Base-by-base conservation (phyloP, 2,329 filamentous ascomycete species). In the Phaeosphaeriaceae sp. region DNA sequence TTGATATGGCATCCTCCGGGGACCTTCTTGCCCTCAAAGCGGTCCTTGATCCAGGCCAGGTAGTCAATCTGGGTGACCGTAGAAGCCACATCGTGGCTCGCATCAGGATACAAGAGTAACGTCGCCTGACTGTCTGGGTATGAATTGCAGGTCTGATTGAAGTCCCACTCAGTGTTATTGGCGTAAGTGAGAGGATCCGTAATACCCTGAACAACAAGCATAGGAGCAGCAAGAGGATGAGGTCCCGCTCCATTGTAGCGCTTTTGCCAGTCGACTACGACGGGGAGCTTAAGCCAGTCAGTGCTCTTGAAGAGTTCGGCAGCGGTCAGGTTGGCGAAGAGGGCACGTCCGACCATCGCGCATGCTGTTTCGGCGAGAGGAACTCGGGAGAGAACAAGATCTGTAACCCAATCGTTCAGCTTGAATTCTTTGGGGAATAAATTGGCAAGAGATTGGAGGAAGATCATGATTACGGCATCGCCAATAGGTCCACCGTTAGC, bases 241-340 rank as follows among this genome's bases (percentile, higher is more conserved):
- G 55, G 54, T 1, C 59, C 61, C 7, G 52, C 57, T 28, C 61
- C 59, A n/a, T 62, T 62, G 40, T 57, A 62, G 11, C 53, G 49
- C 20, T 61, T 54, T 35, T 64, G 57, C 61, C 59, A 62, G 33
- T 59, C 51, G 4, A 62, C 45, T 8, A 61, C 51, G 2, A 34
- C 42, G 12, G 56, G 57, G 16, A 50, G 55, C 6, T 58, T 28
- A 3, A 61, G 51, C 59, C 57, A 64, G 42, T 39, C 52, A 12
- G 52, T 15, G 37, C 48, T 37, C 37, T 54, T 60, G 47, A 60
- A 62, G 3, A 64, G 46, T 15, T 60, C 29, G 2, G 45, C 29
- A 4, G 21, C 28, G 0, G 54, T 61, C 11, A 62, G 51, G 13
- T 54, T 52, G 12, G 38, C 42, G 29, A 64, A 64, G n/a, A 64